Base-by-base conservation (phyloP, 2,329 filamentous ascomycete species). In the Colletotrichum tamarilloi region DNA sequence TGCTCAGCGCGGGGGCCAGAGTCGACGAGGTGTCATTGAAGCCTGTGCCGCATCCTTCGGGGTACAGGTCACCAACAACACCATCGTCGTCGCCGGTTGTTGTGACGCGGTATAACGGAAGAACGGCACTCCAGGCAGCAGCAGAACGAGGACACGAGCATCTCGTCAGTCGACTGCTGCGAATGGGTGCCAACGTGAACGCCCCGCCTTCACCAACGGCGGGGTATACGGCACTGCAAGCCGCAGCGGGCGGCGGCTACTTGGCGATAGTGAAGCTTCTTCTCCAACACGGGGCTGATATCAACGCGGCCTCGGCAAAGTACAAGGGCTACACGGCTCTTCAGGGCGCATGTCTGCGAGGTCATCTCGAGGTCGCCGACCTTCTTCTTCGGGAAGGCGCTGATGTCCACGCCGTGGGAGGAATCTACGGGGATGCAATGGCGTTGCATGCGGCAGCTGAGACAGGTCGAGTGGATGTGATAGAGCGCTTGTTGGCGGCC, bases 51-150 rank as follows among this genome's bases (percentile, higher is more conserved):
- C 24, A 30, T 56, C 22, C 5, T 42, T 42, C 24, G 26, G 16
- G 19, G 1, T 26, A 28, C 53, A 16, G 53, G 26, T 30, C 53
- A 56, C 53, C 24, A 56, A 26, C 53, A 24, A 7, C 16, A 7
- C 1, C 53, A n/a, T 56, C 53, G 16, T 30, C 53, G 9, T 56
- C 53, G 9, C 12, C 53, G 24, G 77, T 75, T 65, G 78, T 28
- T 12, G 58, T 46, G n/a, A 75, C 72, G 30, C 81, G 72, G 78
- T 82, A 82, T 63, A 78, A 79, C 57, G 82, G 73, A 72, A 81
- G 76, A 77, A 87, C 72, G 78, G 84, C 76, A 74, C 82, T 81
- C 78, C 87, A 77, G 80, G 79, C 75, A 74, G 83, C 82, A 12
- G 77, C 80, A 1, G 77, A 80, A 30, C 76, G 75, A 5, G 80